Base-by-base conservation (phyloP, 176 grass and related monocot species). In the Bolboschoenus planiculmis region DNA sequence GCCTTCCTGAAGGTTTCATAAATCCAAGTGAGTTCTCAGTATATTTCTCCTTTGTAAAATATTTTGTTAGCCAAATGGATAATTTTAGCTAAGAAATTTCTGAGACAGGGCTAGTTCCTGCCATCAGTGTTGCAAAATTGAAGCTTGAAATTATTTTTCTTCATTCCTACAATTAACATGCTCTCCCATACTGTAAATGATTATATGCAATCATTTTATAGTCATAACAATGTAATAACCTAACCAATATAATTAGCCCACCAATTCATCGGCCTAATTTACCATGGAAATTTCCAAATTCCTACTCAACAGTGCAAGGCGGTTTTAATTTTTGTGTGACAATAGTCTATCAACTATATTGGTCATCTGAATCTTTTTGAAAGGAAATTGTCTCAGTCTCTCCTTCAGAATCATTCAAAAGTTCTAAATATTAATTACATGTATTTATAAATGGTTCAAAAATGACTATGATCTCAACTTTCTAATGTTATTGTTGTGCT, bases 1-100 rank as follows among this genome's bases (percentile, higher is more conserved):
- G 91, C 77, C 92, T 98, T 58, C 96, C 96, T 33, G 96, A 95
- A 93, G 96, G 96, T 67, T 90, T 98, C 84, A 91, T 98, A 88
- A 93, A 91, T 85, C 92, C 96, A 91, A 98, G 96, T 95, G 86
- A 91, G 96, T 79, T 88, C 30, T 83, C 40, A 29, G 83, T 80
- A 82, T 18, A 84, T 14, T 65, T 83, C 23, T 82, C 27, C 37
- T 65, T 44, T 4, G 14, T 20, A 50, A 62, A 50, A 0, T 63
- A 42, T 50, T 50, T 77, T 53, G 4, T 76, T 20, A 48, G 72
- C 72, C 50, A 53, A 75, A 50, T 50, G 16, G 71, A 50, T 8
- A 50, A 50, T 24, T 48, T 48, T 3, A 7, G 42, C 1, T 48
- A 15, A n/a, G 43, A 48, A 74, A 13, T 74, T 51, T 44, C 24